Conservation (phyloP, 2,329 filamentous ascomycete genomes). For the Taxawa tesnikishii region DNA sequence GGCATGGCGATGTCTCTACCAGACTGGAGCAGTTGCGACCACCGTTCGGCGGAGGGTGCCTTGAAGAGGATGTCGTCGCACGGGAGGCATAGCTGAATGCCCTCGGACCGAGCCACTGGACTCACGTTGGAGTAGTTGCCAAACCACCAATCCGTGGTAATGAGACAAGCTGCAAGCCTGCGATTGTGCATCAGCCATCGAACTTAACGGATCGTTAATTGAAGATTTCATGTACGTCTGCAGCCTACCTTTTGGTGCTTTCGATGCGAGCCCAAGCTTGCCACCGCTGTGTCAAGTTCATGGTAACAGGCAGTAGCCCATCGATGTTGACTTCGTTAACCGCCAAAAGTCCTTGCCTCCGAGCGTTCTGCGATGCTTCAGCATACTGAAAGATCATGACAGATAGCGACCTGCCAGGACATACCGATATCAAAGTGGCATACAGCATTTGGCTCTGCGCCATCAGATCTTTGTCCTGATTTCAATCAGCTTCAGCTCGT, state of each 20-base stretch:
- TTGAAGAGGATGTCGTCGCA: slow-evolving; percentile 8
- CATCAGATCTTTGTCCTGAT: slow-evolving; percentile 25
- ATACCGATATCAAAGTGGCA: slow-evolving; percentile 34
- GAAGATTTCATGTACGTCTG: neutral
- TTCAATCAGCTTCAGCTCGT: slow-evolving; percentile 1
- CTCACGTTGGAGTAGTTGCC: slow-evolving; percentile 7
- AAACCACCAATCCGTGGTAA: slow-evolving; percentile 10
- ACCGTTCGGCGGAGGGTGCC: slow-evolving; percentile 6
- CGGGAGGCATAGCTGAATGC: slow-evolving; percentile 8
- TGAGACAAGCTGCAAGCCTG: slow-evolving; percentile 6
- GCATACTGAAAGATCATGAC: slow-evolving; percentile 1
- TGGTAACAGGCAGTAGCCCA: slow-evolving; percentile 22
- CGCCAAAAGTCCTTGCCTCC: slow-evolving; percentile 38
- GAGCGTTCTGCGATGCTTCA: slow-evolving; percentile 26
- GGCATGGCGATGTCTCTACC: slow-evolving; percentile 8
- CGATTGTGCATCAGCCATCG: neutral
- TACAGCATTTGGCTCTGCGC: slow-evolving; percentile 39
- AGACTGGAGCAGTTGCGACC: slow-evolving; percentile 6
- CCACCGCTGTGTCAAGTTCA: slow-evolving; percentile 31
- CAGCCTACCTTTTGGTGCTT: slow-evolving; percentile 30
- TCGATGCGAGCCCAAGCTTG: slow-evolving; percentile 41
- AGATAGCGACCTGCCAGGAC: slow-evolving; percentile 2
- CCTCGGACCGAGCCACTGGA: slow-evolving; percentile 7
- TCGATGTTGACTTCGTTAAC: slow-evolving; percentile 35
- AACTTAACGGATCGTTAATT: neutral